Evolutionary conservation across 2,329 filamentous ascomycete species (phyloP), one percentile per base, ranked within the genome.

Genomic region (Drechslerella coelobrocha): DNA sequence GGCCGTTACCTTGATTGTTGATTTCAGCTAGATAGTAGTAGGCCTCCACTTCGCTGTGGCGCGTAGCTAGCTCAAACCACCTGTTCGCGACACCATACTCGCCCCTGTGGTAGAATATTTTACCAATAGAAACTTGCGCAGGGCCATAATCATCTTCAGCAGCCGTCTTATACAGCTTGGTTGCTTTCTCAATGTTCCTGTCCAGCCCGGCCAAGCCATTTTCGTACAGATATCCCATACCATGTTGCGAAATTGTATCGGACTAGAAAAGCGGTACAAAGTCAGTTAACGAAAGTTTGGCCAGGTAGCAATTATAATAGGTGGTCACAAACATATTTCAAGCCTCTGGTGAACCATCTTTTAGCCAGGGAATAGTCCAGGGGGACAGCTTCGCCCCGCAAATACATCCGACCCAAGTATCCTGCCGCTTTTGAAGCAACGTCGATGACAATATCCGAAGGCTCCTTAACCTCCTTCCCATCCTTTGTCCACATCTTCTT

Each of bases 11-110:
- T 72, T 90, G 85, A 74, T 92, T 86, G 23, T 88, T 88, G 81
- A 96, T 86, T 79, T 97, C 92, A 1, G 91, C 92, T 2, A 97
- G 85, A 78, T 96, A 96, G 80, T 96, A 97, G 77, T 90, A 91
- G 0, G 92, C 90, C 79, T 96, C 92, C 72, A 96, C 89, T 76
- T 92, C 89, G 12, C 88, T 88, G 77, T 91, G 91, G 23, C 90
- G 83, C 41, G 89, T 89, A 3, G 92, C 92, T 51, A 93, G 83
- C 76, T 96, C 92, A 75, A 97, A 96, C 78, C 95, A 96, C 74
- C 89, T 87, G 68, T 87, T 89, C 1, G 92, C 92, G 0, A 88
- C 87, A 14, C 73, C 76, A 4, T 77, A 54, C 24, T 76, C 77
- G 17, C 91, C 92, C 78, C 95, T 91, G 75, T 96, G 92, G 5